Base-by-base conservation (phyloP, 1,284 basidiomycete species). In the Rhodotorula sp. region DNA sequence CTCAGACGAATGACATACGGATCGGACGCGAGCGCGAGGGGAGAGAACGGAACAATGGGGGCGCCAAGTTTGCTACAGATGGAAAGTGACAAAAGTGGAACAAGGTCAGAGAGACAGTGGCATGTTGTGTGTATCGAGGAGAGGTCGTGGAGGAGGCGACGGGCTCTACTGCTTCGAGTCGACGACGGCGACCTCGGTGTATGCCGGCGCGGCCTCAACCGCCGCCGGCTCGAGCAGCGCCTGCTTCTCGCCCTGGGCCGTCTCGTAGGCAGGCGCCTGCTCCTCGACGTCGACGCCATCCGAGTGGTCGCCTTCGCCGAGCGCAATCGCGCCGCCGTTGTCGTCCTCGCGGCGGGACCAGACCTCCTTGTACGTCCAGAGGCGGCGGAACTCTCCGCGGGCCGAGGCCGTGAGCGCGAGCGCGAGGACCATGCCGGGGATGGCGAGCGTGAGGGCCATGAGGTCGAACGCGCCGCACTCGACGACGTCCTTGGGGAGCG, bases 311-410 rank as follows among this genome's bases (percentile, higher is more conserved):
- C 50, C 66, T 13, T 59, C 55, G 23, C 4, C 60, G 25, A 63
- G 59, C 17, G 34, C 52, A 5, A 67, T 57, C 1, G 52, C 68
- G 21, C 63, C 62, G 9, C 59, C 66, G 34, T 49, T 45, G 49
- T 59, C 64, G 19, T 63, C 55, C 48, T 60, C 49, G 65, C 57
- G 27, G 48, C 62, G 53, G 12, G 64, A 45, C 74, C 74, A 75
- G 5, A 50, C 55, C 52, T 75, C 74, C n/a, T 44, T 50, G 66
- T 73, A 64, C 0, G 27, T 64, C 74, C 74, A 75, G 44, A 75
- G 41, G 21, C 59, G 54, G 44, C 52, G 49, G 55, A 61, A 52
- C 52, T 72, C 67, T 66, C 74, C 74, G n/a, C 61, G 63, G n/a
- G 54, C 41, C 5, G 42, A 56, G 10, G 71, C 66, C 7, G 61